phyloP scores from a whole-genome alignment of 495 filamentous ascomycete genomes.

The Lepraria neglecta region DNA sequence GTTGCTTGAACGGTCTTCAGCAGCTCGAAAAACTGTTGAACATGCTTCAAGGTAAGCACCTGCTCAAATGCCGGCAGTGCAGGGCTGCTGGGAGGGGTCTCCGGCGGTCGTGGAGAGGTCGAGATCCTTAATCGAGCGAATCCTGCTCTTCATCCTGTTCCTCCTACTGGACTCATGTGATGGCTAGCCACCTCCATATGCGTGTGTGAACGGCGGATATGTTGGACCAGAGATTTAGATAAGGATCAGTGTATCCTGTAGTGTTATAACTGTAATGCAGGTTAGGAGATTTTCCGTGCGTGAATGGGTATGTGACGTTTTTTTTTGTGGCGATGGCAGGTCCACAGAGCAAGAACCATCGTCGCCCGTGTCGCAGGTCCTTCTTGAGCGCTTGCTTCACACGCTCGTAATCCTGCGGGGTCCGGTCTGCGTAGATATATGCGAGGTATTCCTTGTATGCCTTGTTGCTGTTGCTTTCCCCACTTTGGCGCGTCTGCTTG shows the following conservation, averaged over 20 bases:
- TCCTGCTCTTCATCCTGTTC: too few species aligned
- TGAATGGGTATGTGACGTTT: conserved; percentile 7
- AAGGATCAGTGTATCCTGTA: conserved; percentile 11
- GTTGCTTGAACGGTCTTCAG: background rate
- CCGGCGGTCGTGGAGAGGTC: background rate
- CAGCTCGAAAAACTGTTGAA: background rate
- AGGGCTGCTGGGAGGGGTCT: background rate
- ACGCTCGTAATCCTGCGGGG: conserved; percentile 19
- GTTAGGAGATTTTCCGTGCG: conserved; percentile 6
- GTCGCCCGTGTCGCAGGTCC: conserved; percentile 12
- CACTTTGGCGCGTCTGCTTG: conserved; percentile 15
- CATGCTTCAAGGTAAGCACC: background rate
- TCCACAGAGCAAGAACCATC: conserved; percentile 19
- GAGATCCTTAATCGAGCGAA: too few species aligned
- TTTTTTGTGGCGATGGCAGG: conserved; percentile 9
- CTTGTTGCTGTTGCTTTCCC: conserved; percentile 16
- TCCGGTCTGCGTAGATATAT: conserved; percentile 18
- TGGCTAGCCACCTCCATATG: too few species aligned
- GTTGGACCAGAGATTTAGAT: conserved; percentile 9
- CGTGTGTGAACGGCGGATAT: conserved; percentile 5
- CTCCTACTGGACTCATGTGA: too few species aligned
- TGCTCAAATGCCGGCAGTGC: background rate
- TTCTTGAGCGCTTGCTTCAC: conserved; percentile 18
- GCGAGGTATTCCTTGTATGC: conserved; percentile 19
- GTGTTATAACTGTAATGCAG: conserved; percentile 14